Percentiles rank a stretch among this genome's conserved stretches.
Conservation (phyloP, 1,284 basidiomycete species). For the Cystobasidiaceae sp. region DNA sequence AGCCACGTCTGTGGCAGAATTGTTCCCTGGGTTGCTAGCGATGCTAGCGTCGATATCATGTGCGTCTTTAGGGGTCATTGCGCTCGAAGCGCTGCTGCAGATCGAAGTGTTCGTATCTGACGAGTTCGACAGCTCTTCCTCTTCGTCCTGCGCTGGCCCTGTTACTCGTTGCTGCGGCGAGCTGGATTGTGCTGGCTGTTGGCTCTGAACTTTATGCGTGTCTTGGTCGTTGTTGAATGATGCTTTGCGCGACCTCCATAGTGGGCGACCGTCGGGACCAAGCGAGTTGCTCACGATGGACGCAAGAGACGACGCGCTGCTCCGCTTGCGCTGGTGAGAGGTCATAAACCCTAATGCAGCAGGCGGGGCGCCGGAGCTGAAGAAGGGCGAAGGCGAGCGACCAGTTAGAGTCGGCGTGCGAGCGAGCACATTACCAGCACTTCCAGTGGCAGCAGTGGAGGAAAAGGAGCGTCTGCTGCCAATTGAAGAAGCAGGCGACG, state of each 20-base stretch:
- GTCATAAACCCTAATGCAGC: slow-evolving; percentile 22
- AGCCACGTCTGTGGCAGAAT: not conserved
- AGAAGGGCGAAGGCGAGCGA: slow-evolving; percentile 24
- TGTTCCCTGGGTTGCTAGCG: not conserved
- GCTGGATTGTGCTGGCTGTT: not conserved
- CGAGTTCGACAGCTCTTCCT: slow-evolving; percentile 26
- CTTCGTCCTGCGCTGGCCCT: slow-evolving; percentile 13
- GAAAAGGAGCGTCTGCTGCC: slow-evolving; percentile 1
- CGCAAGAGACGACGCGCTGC: slow-evolving; percentile 10
- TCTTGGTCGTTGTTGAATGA: not conserved
- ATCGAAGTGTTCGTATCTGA: slow-evolving; percentile 28
- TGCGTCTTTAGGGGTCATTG: slow-evolving; percentile 20
- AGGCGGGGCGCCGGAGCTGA: slow-evolving; percentile 21
- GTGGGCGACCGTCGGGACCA: not conserved
- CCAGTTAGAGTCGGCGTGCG: slow-evolving; percentile 24
- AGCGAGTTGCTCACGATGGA: slow-evolving; percentile 11
- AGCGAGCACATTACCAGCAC: slow-evolving; percentile 1
- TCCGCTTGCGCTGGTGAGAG: slow-evolving; percentile 18
- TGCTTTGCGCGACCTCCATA: slow-evolving; percentile 9
- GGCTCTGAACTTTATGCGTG: not conserved
- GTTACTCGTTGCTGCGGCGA: not conserved
- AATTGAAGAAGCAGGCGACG: slow-evolving; percentile 5
- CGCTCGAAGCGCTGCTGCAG: slow-evolving; percentile 23
- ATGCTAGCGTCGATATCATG: not conserved
- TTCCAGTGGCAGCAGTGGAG: not conserved